A percentile compares a stretch with the other conserved stretches of the same genome.
Conservation (phyloP, 768 basidiomycete genomes). For the Candolleomyces aberdarensis region DNA sequence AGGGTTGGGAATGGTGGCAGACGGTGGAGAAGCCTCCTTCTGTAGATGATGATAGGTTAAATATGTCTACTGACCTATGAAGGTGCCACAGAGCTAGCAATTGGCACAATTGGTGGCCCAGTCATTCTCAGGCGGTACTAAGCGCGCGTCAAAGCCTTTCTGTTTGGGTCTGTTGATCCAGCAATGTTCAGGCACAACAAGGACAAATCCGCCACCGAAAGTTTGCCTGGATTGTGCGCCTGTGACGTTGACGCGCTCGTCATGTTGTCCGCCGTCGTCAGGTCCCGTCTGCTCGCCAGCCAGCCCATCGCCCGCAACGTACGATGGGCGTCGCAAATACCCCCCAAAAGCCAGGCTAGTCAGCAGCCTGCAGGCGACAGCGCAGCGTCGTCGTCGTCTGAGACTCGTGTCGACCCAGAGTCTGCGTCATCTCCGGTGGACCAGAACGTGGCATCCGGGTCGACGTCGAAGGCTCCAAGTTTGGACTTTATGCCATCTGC, state of each 20-base stretch:
- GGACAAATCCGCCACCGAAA: too few species aligned
- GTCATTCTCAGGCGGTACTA: too few species aligned
- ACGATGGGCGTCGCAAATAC: constrained; percentile 33
- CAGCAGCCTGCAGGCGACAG: constrained; percentile 8
- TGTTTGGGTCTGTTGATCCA: too few species aligned
- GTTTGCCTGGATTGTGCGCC: too few species aligned
- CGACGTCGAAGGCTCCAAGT: constrained; percentile 37
- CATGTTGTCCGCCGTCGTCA: constrained; percentile 31
- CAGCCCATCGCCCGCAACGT: constrained; percentile 28
- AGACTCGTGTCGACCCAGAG: constrained; percentile 13
- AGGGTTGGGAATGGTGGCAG: too few species aligned
- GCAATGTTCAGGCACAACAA: too few species aligned
- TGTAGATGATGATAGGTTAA: too few species aligned
- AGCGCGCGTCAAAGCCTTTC: too few species aligned
- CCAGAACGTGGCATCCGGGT: constrained; percentile 8
- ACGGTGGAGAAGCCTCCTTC: too few species aligned
- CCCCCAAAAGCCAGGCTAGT: constrained; percentile 13
- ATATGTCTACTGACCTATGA: too few species aligned
- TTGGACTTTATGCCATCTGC: constrained; percentile 62
- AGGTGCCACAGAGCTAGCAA: too few species aligned
- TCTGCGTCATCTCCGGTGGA: constrained; percentile 12
- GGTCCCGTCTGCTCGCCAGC: constrained; percentile 27
- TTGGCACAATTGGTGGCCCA: too few species aligned
- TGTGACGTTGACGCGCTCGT: not conserved
- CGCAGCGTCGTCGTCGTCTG: constrained; percentile 14